Conservation (phyloP, 352 stramenopile genomes). For the Phytophthora colocasiae region DNA sequence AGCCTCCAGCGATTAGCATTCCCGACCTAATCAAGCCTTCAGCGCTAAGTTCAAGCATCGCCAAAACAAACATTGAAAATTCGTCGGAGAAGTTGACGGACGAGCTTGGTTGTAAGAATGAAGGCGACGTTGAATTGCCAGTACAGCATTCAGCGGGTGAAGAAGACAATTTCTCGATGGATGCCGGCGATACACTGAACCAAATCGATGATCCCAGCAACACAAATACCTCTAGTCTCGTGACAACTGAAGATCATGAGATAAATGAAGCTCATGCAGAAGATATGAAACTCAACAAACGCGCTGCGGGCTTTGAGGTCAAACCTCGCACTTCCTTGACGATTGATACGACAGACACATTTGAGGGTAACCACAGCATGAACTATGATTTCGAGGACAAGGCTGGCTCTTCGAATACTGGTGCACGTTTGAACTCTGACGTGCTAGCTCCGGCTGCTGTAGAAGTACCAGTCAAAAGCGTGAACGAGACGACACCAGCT, state of each 20-base stretch:
- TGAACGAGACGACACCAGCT: neutral
- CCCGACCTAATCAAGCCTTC: neutral
- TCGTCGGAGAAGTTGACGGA: neutral
- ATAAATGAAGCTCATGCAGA: neutral
- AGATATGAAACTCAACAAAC: neutral
- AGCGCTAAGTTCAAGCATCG: neutral
- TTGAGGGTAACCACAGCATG: neutral
- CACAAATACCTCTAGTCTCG: neutral
- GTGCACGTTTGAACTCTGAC: neutral
- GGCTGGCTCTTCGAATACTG: constrained; percentile 1
- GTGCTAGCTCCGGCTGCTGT: neutral
- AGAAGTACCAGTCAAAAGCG: constrained; percentile 1
- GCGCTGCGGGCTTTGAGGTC: constrained; percentile 4
- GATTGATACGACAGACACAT: neutral
- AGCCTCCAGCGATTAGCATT: constrained; percentile 5
- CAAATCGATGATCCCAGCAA: neutral
- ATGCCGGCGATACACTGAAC: neutral
- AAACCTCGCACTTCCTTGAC: neutral
- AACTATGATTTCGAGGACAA: neutral
- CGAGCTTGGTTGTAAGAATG: neutral
- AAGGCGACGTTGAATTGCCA: neutral
- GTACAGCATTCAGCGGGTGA: neutral
- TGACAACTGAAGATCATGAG: constrained; percentile 3
- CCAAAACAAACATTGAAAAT: constrained; percentile 1
- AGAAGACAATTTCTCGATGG: neutral